These are phyloP conservation scores for Ophiocordyceps robertsii DNA, from an alignment of 2,329 filamentous ascomycete genomes.

Conservation along the genomic window DNA sequence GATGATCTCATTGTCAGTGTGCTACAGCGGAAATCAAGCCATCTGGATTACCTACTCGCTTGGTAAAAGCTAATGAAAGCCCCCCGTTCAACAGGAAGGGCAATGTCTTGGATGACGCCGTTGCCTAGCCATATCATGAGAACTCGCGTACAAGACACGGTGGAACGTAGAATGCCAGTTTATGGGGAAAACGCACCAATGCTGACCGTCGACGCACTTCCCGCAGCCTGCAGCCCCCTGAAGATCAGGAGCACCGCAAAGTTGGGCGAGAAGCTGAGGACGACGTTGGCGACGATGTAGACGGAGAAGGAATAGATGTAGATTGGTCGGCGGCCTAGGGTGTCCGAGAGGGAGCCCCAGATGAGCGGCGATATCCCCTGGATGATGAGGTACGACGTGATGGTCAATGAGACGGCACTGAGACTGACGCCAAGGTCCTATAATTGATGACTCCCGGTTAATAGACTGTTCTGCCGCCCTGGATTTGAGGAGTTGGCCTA, in stretches of 20 bases:
- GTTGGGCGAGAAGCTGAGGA: slow-evolving; percentile 27
- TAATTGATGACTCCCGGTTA: not conserved
- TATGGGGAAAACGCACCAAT: slow-evolving; percentile 7
- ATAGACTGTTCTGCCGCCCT: not conserved
- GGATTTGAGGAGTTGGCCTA: slow-evolving; percentile 2
- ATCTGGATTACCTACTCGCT: slow-evolving; percentile 4
- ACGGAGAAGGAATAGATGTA: slow-evolving; percentile 31
- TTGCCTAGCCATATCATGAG: not conserved
- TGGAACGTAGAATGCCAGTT: not conserved
- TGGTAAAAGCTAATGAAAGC: slow-evolving; percentile 8
- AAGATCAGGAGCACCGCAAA: slow-evolving; percentile 30
- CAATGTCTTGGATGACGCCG: slow-evolving; percentile 11
- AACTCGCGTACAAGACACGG: not conserved
- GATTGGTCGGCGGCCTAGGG: slow-evolving; percentile 28
- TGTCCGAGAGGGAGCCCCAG: slow-evolving; percentile 34
- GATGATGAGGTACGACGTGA: slow-evolving; percentile 34
- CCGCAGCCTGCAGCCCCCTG: slow-evolving; percentile 11
- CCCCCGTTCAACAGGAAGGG: slow-evolving; percentile 6
- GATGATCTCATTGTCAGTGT: not conserved
- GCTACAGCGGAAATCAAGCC: not conserved
- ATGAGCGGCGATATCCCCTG: slow-evolving; percentile 35
- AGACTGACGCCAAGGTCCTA: slow-evolving; percentile 17
- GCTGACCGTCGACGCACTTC: slow-evolving; percentile 9
- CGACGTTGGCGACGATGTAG: slow-evolving; percentile 32
- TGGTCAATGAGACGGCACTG: slow-evolving; percentile 21